Evolutionary conservation across 768 basidiomycete genomes (phyloP).

Genomic region (Holtermannia corniformis): DNA sequence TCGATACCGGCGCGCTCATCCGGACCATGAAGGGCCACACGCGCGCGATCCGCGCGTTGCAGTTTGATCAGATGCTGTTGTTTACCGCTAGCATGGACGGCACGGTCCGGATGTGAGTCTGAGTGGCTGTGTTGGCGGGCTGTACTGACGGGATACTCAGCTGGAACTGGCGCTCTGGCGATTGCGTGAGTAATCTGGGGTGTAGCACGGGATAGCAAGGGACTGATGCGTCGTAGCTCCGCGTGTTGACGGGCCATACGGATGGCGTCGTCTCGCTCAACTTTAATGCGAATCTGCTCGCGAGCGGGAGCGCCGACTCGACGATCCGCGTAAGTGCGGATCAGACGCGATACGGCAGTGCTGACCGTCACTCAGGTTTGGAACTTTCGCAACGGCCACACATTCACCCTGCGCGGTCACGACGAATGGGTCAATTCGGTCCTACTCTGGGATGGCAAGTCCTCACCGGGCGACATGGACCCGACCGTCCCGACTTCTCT

Average conservation of each 20-base stretch:
- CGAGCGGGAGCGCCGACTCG: slow-evolving; percentile 85
- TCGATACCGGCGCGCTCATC: slow-evolving; percentile 78
- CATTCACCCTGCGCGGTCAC: slow-evolving; percentile 87
- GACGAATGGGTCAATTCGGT: slow-evolving; percentile 95
- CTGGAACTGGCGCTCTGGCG: slow-evolving; percentile 36
- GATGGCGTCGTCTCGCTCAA: slow-evolving; percentile 84
- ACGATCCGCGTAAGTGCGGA: slow-evolving; percentile 67
- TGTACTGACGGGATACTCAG: neutral
- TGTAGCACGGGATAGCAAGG: slow-evolving; percentile 84
- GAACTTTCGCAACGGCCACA: slow-evolving; percentile 80
- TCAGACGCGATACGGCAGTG: too few relatives aligned
- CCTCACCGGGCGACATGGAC: slow-evolving; percentile 40
- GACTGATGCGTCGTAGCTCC: too few relatives aligned
- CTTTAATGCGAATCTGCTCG: slow-evolving; percentile 84
- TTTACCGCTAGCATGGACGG: slow-evolving; percentile 96
- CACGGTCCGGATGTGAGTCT: slow-evolving; percentile 77
- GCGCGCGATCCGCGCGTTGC: slow-evolving; percentile 78
- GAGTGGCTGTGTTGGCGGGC: neutral
- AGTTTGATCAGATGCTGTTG: slow-evolving; percentile 90
- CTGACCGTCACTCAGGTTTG: too few relatives aligned
- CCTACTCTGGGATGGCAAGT: slow-evolving; percentile 67
- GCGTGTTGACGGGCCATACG: slow-evolving; percentile 79
- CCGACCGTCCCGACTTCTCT: slow-evolving; percentile 24
- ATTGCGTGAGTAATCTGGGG: slow-evolving; percentile 48
- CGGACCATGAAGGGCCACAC: slow-evolving; percentile 81